These are phyloP conservation scores for Diaporthe ampelina DNA, from an alignment of 2,329 filamentous ascomycete species.

Conservation along the genomic window DNA sequence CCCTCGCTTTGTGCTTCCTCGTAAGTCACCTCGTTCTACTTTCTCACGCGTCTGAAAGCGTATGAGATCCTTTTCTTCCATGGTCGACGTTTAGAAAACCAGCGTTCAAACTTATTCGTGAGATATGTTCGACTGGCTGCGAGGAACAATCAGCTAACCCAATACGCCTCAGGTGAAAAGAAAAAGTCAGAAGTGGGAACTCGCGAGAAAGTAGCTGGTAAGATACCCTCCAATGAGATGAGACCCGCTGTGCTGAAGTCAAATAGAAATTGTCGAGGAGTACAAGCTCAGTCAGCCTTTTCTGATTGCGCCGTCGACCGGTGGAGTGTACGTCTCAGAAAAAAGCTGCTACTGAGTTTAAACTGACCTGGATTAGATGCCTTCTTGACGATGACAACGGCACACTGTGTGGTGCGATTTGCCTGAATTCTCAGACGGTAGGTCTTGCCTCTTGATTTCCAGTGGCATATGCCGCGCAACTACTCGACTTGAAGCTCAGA, in stretches of 20 bases:
- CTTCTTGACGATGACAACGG: neutral
- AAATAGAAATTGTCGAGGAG: neutral
- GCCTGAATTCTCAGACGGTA: neutral
- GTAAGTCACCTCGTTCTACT: too few species aligned
- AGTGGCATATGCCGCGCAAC: too few species aligned
- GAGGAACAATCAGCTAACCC: neutral
- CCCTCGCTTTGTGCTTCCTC: neutral
- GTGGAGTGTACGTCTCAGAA: neutral
- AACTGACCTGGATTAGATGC: neutral
- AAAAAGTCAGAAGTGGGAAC: neutral
- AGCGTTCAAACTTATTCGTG: too few species aligned
- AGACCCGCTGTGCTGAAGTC: too few species aligned
- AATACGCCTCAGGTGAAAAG: neutral
- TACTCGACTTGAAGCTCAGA: too few species aligned
- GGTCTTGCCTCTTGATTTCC: too few species aligned
- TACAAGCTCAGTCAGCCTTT: neutral
- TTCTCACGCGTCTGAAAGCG: too few species aligned
- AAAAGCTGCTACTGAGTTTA: too few species aligned
- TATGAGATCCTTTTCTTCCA: too few species aligned
- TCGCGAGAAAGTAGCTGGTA: neutral
- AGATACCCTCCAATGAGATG: neutral
- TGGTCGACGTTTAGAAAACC: too few species aligned
- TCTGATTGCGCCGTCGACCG: neutral
- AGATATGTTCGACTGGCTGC: neutral
- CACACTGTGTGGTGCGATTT: neutral